Evolutionary conservation across 345 rosid genomes (phyloP).

Genomic region (Eucalyptus erythrocorys): DNA sequence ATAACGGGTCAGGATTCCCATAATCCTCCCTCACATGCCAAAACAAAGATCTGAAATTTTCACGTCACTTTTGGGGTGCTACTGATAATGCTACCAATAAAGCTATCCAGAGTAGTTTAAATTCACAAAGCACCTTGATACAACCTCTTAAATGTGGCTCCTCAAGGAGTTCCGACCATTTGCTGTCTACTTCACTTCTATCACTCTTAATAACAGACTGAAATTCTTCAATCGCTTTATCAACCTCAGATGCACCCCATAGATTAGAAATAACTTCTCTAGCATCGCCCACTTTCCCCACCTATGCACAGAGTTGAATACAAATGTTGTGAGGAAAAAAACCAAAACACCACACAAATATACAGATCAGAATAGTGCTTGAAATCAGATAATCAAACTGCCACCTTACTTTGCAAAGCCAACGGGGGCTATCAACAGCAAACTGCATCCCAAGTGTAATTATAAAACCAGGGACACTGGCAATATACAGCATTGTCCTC

Average conservation of each 20-base stretch:
- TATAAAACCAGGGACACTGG: slow-evolving; percentile 47
- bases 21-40: neutral
- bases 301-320: slow-evolving; percentile 14
- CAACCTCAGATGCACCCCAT: slow-evolving; percentile 64
- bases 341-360: neutral
- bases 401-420: slow-evolving; percentile 63
- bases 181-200: slow-evolving; percentile 35
- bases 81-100: neutral
- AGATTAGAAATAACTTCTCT: slow-evolving; percentile 34
- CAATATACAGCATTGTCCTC: slow-evolving; percentile 59
- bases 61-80: neutral
- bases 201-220: slow-evolving; percentile 40
- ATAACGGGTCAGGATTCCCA: neutral
- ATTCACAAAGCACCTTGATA: slow-evolving; percentile 27
- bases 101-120: neutral
- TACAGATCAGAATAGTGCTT: neutral
- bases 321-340: neutral
- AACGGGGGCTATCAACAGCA: slow-evolving; percentile 79
- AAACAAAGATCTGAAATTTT: neutral
- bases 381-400: neutral
- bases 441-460: slow-evolving; percentile 65
- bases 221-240: slow-evolving; percentile 42
- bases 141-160: slow-evolving; percentile 79
- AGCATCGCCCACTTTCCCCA: slow-evolving; percentile 50
- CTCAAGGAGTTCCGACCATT: slow-evolving; percentile 64